A percentile compares a stretch with the other conserved stretches of the same genome.
phyloP scores from a whole-genome alignment of 345 rosid species.

The Conringia planisiliqua region DNA sequence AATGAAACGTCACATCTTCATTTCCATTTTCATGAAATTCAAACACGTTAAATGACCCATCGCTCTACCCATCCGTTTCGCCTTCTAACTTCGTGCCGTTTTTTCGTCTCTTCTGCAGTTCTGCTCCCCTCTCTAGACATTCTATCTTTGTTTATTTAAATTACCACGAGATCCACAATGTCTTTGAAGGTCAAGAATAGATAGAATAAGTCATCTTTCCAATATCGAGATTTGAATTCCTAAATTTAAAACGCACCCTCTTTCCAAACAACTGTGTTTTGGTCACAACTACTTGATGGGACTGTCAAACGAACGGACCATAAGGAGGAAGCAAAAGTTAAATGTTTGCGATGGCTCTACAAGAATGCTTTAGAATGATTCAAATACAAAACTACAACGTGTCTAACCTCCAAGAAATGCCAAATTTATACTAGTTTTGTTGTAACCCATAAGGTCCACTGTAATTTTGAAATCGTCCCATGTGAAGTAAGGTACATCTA shows the following conservation, averaged over 20 bases:
- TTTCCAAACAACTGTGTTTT: too few relatives aligned
- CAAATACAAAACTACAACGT: neutral
- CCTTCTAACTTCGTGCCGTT: conserved; percentile 17
- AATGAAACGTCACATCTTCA: conserved; percentile 30
- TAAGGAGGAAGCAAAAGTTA: neutral
- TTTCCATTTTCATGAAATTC: conserved; percentile 10
- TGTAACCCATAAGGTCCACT: neutral
- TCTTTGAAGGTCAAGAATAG: neutral
- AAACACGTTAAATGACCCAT: neutral
- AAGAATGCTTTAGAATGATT: neutral
- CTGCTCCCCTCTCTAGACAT: neutral
- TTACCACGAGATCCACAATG: neutral
- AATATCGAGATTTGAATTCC: neutral
- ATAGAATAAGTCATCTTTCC: neutral
- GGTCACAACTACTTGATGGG: too few relatives aligned
- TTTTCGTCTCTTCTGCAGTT: neutral
- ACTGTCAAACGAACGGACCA: too few relatives aligned
- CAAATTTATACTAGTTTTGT: neutral
- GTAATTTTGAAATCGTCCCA: neutral
- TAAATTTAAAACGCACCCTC: neutral
- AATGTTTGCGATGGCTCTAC: neutral
- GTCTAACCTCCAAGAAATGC: neutral
- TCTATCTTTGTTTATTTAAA: neutral
- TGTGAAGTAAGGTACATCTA: neutral
- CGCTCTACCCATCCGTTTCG: neutral